Percentiles rank a stretch among this genome's conserved stretches.
phyloP scores from a whole-genome alignment of 371 early-diverging fungal genomes.

The Haplosporangium sp. region DNA sequence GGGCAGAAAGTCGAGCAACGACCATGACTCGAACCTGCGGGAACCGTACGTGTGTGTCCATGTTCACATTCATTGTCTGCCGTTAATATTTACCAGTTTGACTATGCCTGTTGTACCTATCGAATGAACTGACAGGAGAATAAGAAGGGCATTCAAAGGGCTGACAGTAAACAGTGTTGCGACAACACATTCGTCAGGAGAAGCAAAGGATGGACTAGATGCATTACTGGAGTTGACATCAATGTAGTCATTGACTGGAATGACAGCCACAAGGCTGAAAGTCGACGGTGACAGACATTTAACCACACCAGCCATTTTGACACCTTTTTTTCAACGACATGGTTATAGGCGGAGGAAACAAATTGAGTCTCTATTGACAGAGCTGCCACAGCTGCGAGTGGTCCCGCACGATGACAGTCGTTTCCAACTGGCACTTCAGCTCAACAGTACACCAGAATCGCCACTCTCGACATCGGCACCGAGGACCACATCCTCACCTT shows the following conservation, averaged over 20 bases:
- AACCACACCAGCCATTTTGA: background rate
- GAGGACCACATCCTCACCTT: slow-evolving; percentile 23
- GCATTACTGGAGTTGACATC: too few species aligned
- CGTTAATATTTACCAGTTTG: background rate
- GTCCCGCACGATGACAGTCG: slow-evolving; percentile 40
- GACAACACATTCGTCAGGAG: too few species aligned
- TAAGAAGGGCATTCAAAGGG: background rate
- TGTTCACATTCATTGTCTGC: too few species aligned
- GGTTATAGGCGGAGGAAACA: slow-evolving; percentile 41
- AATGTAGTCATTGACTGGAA: too few species aligned
- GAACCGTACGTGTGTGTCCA: slow-evolving; percentile 17
- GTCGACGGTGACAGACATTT: too few species aligned
- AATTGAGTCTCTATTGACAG: slow-evolving; percentile 31
- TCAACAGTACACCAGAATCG: slow-evolving; percentile 28
- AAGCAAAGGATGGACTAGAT: too few species aligned
- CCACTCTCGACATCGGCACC: slow-evolving; percentile 23
- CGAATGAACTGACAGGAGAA: too few species aligned
- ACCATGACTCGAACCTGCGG: slow-evolving; percentile 25
- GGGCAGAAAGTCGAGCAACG: slow-evolving; percentile 42
- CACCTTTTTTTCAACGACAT: background rate
- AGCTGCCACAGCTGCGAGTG: slow-evolving; percentile 28
- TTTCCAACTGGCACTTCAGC: slow-evolving; percentile 34
- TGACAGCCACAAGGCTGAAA: too few species aligned
- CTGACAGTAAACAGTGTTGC: background rate
- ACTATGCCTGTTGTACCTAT: background rate